These are phyloP conservation scores for Quercus glauca DNA, from an alignment of 306 rosid species.

Conservation along the genomic window DNA sequence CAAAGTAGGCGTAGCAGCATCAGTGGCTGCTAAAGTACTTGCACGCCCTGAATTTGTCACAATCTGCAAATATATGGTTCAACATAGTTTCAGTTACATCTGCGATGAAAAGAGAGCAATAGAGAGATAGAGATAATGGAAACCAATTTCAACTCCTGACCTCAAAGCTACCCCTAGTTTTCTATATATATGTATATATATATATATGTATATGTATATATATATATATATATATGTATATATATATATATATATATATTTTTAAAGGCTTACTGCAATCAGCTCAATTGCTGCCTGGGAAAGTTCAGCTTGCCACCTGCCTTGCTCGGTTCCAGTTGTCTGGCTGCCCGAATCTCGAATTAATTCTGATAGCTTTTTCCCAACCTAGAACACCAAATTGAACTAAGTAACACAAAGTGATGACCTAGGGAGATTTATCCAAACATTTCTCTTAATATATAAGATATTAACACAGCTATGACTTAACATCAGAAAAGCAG, in stretches of 20 bases:
- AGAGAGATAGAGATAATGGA: background rate
- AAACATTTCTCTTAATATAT: background rate
- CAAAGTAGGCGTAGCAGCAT: constrained; percentile 98
- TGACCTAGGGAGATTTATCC: background rate
- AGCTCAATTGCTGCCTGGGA: constrained; percentile 98
- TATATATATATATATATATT: no score
- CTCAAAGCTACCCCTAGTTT: background rate
- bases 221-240: no score
- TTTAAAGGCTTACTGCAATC: constrained; percentile 64
- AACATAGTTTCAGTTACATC: constrained; percentile 4
- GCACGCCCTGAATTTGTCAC: constrained; percentile 99
- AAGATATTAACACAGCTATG: background rate
- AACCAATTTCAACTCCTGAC: background rate
- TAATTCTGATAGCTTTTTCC: constrained; percentile 88
- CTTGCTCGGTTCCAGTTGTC: constrained; percentile 77
- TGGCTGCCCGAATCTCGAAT: constrained; percentile 93
- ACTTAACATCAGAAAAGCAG: background rate
- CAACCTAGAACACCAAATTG: constrained; percentile 58
- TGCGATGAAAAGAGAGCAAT: background rate
- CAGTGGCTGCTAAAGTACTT: constrained; percentile 91
- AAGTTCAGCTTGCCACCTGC: constrained; percentile 98
- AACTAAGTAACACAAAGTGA: constrained; percentile 11
- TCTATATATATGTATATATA: background rate
- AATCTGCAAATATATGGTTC: constrained; percentile 52
- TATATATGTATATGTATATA: no score